Evolutionary conservation across 2,329 filamentous ascomycete species (phyloP).

Genomic region (Hirsutella minnesotensis): DNA sequence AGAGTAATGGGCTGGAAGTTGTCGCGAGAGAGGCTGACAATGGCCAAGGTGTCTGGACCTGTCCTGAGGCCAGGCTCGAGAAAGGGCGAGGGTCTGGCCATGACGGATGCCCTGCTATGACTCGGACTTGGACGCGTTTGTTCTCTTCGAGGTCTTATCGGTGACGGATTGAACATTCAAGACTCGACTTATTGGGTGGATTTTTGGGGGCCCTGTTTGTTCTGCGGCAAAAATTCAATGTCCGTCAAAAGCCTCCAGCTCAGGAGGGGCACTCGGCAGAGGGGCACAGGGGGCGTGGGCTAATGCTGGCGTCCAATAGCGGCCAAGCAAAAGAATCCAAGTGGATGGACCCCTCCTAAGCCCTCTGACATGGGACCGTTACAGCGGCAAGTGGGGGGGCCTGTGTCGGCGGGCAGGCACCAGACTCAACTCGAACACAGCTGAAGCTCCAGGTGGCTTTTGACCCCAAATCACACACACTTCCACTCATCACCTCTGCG

Average conservation of each 20-base stretch:
- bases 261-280: too few relatives aligned
- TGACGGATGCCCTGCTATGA: conserved; percentile 9
- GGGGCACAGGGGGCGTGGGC: too few relatives aligned
- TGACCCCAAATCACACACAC: neutral
- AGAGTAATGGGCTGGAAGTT: conserved; percentile 68
- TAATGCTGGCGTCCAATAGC: too few relatives aligned
- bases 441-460: neutral
- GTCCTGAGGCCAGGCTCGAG: conserved; percentile 57
- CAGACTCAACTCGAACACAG: neutral
- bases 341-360: too few relatives aligned
- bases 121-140: neutral
- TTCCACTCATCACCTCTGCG: neutral
- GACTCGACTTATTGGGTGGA: too few relatives aligned
- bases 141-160: neutral
- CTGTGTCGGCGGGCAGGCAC: too few relatives aligned
- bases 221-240: too few relatives aligned
- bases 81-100: conserved; percentile 57
- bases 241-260: too few relatives aligned
- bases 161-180: too few relatives aligned
- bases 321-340: too few relatives aligned
- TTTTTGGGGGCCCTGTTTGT: too few relatives aligned
- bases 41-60: conserved; percentile 55
- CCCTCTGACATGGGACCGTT: too few relatives aligned
- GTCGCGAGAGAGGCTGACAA: conserved; percentile 83
- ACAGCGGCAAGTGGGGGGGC: conserved; percentile 1